phyloP scores from a whole-genome alignment of 805 yeast genomes.

The Suhomyces emberorum region DNA sequence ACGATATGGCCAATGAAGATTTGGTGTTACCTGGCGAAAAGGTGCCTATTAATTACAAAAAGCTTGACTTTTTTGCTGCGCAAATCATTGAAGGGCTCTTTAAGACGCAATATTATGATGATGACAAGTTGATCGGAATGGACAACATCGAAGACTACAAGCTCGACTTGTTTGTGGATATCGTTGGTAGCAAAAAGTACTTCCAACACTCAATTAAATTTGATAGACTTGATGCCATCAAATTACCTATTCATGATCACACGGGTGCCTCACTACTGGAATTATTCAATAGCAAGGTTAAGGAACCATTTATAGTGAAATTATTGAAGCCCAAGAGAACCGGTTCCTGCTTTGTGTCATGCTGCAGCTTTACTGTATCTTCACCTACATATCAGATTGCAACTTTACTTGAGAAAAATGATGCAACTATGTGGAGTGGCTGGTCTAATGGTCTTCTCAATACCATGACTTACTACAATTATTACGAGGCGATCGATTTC shows the following conservation, averaged over 20 bases:
- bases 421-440: slow-evolving; percentile 27
- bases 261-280: slow-evolving; percentile 14
- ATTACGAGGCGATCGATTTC: slow-evolving; percentile 31
- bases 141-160: slow-evolving; percentile 24
- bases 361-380: slow-evolving; percentile 28
- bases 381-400: slow-evolving; percentile 37
- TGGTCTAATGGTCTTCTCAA: slow-evolving; percentile 36
- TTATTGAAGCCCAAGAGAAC: slow-evolving; percentile 35
- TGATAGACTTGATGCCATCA: slow-evolving; percentile 26
- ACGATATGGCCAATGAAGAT: slow-evolving; percentile 34
- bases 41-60: slow-evolving; percentile 33
- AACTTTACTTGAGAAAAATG: slow-evolving; percentile 19
- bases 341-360: slow-evolving; percentile 33
- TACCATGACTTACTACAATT: slow-evolving; percentile 28
- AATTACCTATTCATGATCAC: slow-evolving; percentile 25
- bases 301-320: slow-evolving; percentile 33
- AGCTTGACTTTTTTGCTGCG: slow-evolving; percentile 35
- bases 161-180: slow-evolving; percentile 37
- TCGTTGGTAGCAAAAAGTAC: slow-evolving; percentile 37
- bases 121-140: slow-evolving; percentile 15
- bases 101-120: slow-evolving; percentile 15
- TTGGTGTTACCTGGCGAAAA: slow-evolving; percentile 34
- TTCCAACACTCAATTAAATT: slow-evolving; percentile 32
- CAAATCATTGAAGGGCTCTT: slow-evolving; percentile 35
- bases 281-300: slow-evolving; percentile 24